Base-by-base conservation (phyloP, 768 basidiomycete species). In the Calvatia gigantea region DNA sequence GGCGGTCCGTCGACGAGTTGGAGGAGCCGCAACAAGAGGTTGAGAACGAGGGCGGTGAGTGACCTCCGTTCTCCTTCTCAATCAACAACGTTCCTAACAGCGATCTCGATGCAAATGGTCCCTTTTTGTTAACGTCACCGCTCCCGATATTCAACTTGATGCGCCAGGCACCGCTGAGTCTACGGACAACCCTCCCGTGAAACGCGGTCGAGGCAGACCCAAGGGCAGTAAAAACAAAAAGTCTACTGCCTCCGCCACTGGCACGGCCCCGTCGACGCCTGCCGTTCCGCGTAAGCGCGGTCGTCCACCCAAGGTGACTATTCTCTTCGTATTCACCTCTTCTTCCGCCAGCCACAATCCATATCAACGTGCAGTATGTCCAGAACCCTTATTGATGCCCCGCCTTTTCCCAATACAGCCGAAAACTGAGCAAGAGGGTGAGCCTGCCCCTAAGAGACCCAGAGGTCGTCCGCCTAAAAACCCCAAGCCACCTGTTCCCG, bases 191-290 rank as follows among this genome's bases (percentile, higher is more conserved):
- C 67, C 71, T 42, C 76, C 81, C 38, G 62, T 67, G 58, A 94
- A 92, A 75, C 85, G 93, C 64, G 85, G 89, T 65, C 82, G 94
- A 44, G 94, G 94, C 51, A 84, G 94, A 61, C 94, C 94, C 58
- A 91, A 87, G 70, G 93, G 93, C 63, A 91, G 89, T 71, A 94
- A 90, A 75, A 82, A 84, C 70, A 78, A 84, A 75, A 80, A 79
- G 59, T 56, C 66, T 43, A 56, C 70, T 6, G 62, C 71, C 27
- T 59, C 70, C 14, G 53, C 72, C 44, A 64, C 71, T 42, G 61
- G 72, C 19, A 67, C 70, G 33, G 64, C 68, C 49, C 65, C 77
- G 6, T 61, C 76, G 11, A 60, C 73, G 19, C 65, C 75, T 14
- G 55, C 69, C 12, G 56, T 66, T 38, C 75, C 72, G 44, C 75